Conservation (phyloP, 345 rosid species). For the Euphorbia lathyris region DNA sequence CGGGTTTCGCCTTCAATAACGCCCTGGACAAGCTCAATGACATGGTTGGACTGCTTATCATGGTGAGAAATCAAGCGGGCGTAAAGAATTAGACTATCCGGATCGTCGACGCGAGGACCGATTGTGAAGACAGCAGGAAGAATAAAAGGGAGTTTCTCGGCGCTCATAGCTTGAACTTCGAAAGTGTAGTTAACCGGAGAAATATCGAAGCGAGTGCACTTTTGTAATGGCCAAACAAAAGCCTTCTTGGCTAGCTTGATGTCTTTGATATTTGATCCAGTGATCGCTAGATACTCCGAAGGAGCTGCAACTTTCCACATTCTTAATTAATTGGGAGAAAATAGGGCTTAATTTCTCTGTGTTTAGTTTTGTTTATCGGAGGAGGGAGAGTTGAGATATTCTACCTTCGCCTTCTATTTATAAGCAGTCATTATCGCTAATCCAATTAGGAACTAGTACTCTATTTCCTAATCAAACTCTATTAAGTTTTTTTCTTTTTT, state of each 20-base stretch:
- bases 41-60: slow-evolving; percentile 8
- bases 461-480: too few relatives aligned
- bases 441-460: too few relatives aligned
- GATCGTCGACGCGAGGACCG: slow-evolving; percentile 1
- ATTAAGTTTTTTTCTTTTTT: too few relatives aligned
- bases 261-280: slow-evolving; percentile 8
- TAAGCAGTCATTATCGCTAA: too few relatives aligned
- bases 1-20: slow-evolving; percentile 25
- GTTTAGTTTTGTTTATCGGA: too few relatives aligned
- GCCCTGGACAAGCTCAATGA: slow-evolving; percentile 19
- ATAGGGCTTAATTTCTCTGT: too few relatives aligned
- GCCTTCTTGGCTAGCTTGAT: slow-evolving; percentile 20
- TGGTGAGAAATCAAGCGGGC: not conserved
- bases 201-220: slow-evolving; percentile 4
- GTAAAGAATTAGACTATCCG: not conserved
- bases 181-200: slow-evolving; percentile 20
- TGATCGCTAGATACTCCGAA: slow-evolving; percentile 18
- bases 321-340: not conserved
- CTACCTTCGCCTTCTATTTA: too few relatives aligned
- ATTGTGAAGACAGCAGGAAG: slow-evolving; percentile 18
- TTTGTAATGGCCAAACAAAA: slow-evolving; percentile 15
- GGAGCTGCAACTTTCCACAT: slow-evolving; percentile 17
- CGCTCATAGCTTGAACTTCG: slow-evolving; percentile 19
- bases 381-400: too few relatives aligned
- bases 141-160: slow-evolving; percentile 21